Percentiles rank a stretch among this genome's conserved stretches.
Evolutionary conservation across 2,329 filamentous ascomycete genomes (phyloP).

Genomic region (Ceratocystiopsis brevicomis): DNA sequence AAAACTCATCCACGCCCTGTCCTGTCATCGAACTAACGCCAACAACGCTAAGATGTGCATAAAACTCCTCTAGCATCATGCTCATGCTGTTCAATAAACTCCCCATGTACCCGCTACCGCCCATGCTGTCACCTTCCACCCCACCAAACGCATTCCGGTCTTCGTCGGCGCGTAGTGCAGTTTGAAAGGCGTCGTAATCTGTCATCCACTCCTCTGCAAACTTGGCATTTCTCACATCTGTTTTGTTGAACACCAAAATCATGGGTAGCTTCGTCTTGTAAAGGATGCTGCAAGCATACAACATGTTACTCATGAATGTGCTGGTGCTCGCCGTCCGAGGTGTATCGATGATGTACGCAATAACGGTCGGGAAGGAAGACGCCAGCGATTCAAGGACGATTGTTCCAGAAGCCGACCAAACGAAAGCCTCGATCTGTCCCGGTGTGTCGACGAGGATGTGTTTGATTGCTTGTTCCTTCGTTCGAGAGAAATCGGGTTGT

Average conservation of each 20-base stretch:
- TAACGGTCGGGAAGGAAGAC: conserved; percentile 85
- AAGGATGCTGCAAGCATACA: conserved; percentile 93
- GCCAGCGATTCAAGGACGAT: conserved; percentile 88
- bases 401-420: conserved; percentile 89
- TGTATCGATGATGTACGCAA: conserved; percentile 95
- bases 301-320: conserved; percentile 99
- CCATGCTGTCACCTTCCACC: conserved; percentile 42
- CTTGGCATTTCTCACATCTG: conserved; percentile 74
- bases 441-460: conserved; percentile 90
- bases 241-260: conserved; percentile 99
- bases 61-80: conserved; percentile 92
- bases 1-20: conserved; percentile 82
- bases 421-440: conserved; percentile 95
- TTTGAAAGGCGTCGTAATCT: conserved; percentile 90
- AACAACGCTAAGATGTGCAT: conserved; percentile 80
- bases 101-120: conserved; percentile 88
- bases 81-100: conserved; percentile 95
- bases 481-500: conserved; percentile 38
- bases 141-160: conserved; percentile 58
- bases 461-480: conserved; percentile 45
- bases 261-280: conserved; percentile 98
- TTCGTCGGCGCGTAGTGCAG: conserved; percentile 64
- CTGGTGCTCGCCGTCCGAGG: conserved; percentile 81
- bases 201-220: conserved; percentile 99
- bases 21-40: conserved; percentile 88